Evolutionary conservation across 2,329 filamentous ascomycete genomes (phyloP).

Genomic region (Botrytis fabae): DNA sequence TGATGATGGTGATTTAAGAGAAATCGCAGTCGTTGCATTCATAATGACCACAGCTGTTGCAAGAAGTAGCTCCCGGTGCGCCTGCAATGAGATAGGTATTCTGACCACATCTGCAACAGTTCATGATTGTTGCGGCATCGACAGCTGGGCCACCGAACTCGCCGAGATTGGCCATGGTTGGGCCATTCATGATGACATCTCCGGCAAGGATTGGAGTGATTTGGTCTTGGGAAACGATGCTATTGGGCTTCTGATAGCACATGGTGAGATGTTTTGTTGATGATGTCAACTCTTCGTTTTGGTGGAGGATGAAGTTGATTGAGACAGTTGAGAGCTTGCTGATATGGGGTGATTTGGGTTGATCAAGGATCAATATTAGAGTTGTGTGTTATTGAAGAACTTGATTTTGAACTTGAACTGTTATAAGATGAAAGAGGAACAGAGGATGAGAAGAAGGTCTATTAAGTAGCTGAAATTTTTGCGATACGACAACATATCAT

Average conservation of each 20-base stretch:
- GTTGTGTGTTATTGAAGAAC: not conserved
- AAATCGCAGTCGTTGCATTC: conserved; percentile 25
- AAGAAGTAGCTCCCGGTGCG: not conserved
- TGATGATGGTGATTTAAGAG: not conserved
- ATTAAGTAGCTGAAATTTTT: not conserved
- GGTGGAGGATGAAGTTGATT: not conserved
- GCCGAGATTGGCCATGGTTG: not conserved
- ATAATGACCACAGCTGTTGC: conserved; percentile 12
- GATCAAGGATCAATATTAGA: not conserved
- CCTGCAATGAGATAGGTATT: not conserved
- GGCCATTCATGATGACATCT: not conserved
- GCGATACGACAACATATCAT: not conserved
- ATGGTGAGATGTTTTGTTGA: not conserved
- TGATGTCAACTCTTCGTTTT: not conserved
- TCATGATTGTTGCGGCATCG: not conserved
- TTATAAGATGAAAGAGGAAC: not conserved
- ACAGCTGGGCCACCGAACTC: not conserved
- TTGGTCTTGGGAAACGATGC: not conserved
- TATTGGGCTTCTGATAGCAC: not conserved
- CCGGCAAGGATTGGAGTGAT: not conserved
- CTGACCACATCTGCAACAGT: conserved; percentile 13
- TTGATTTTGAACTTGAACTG: not conserved
- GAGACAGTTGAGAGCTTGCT: not conserved
- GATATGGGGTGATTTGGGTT: not conserved
- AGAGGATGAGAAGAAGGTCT: not conserved